These are phyloP conservation scores for Lentinula boryana DNA, from an alignment of 768 basidiomycete genomes.

Conservation along the genomic window DNA sequence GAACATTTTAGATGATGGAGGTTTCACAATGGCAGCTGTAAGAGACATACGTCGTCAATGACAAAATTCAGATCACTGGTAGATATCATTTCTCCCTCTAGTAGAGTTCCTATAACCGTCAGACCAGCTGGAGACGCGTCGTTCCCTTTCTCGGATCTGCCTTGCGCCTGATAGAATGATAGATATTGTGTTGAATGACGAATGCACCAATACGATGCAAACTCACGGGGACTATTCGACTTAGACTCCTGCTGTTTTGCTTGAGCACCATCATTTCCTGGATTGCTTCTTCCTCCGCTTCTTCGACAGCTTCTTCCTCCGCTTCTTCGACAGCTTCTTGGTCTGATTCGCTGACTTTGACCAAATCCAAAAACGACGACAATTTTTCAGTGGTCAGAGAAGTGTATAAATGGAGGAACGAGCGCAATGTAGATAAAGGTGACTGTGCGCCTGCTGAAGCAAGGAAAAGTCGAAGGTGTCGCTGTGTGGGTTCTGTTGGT, in stretches of 20 bases:
- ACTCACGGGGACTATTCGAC: constrained; percentile 49
- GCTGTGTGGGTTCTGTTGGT: constrained; percentile 69
- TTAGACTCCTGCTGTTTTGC: constrained; percentile 73
- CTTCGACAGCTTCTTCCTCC: no score
- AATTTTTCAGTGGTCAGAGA: constrained; percentile 89
- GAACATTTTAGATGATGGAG: neutral
- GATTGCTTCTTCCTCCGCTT: constrained; percentile 89
- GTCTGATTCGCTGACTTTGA: neutral
- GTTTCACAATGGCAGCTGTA: neutral
- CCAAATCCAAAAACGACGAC: constrained; percentile 69
- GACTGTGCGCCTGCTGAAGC: constrained; percentile 71
- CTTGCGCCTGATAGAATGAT: constrained; percentile 29
- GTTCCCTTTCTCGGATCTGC: constrained; percentile 6
- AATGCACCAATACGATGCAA: neutral
- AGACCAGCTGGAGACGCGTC: constrained; percentile 13
- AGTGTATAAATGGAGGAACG: constrained; percentile 93
- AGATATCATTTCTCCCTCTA: constrained; percentile 82
- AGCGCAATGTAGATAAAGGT: constrained; percentile 79
- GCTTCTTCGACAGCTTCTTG: neutral
- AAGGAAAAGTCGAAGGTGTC: constrained; percentile 83
- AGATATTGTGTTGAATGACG: neutral
- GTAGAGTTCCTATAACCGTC: constrained; percentile 38
- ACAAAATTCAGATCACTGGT: constrained; percentile 95
- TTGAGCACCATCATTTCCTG: constrained; percentile 98
- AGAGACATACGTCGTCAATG: constrained; percentile 74